Evolutionary conservation across 192 early-diverging fungal species (phyloP).

Genomic region (Podila verticillata): DNA sequence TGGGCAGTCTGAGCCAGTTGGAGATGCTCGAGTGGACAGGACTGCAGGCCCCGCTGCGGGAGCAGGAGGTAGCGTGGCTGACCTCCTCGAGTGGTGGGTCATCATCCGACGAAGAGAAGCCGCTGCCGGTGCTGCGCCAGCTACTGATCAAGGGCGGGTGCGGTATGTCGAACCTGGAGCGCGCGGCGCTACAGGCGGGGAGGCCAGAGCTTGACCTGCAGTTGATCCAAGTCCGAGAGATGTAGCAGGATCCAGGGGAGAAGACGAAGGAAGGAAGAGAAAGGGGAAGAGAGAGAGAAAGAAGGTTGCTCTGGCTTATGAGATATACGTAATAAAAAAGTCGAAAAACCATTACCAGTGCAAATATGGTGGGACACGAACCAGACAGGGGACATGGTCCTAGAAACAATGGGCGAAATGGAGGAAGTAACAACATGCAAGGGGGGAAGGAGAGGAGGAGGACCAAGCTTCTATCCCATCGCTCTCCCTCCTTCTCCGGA

Average conservation of each 20-base stretch:
- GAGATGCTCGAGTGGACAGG: slow-evolving; percentile 12
- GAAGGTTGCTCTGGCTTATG: too few species aligned
- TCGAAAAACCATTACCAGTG: too few species aligned
- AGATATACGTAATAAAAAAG: too few species aligned
- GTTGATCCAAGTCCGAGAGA: slow-evolving; percentile 8
- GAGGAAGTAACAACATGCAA: too few species aligned
- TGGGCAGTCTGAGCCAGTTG: slow-evolving; percentile 12
- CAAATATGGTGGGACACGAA: too few species aligned
- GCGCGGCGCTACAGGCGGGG: neutral
- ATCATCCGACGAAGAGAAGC: neutral
- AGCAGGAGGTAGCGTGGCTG: slow-evolving; percentile 24
- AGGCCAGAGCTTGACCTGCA: slow-evolving; percentile 17
- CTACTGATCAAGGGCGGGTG: slow-evolving; percentile 16
- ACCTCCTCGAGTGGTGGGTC: neutral
- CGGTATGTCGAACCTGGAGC: slow-evolving; percentile 7
- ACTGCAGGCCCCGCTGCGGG: slow-evolving; percentile 9
- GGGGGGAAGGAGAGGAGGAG: too few species aligned
- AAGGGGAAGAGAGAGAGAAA: too few species aligned
- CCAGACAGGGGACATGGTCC: too few species aligned
- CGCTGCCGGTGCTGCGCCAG: slow-evolving; percentile 1
- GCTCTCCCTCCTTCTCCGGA: too few species aligned
- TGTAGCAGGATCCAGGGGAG: neutral
- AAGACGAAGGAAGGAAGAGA: too few species aligned
- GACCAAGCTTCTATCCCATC: too few species aligned
- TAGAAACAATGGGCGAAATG: too few species aligned